A percentile compares a stretch with the other conserved stretches of the same genome.
These are phyloP conservation scores for Fusarium equiseti DNA, from an alignment of 2,329 filamentous ascomycete genomes.

Conservation along the genomic window DNA sequence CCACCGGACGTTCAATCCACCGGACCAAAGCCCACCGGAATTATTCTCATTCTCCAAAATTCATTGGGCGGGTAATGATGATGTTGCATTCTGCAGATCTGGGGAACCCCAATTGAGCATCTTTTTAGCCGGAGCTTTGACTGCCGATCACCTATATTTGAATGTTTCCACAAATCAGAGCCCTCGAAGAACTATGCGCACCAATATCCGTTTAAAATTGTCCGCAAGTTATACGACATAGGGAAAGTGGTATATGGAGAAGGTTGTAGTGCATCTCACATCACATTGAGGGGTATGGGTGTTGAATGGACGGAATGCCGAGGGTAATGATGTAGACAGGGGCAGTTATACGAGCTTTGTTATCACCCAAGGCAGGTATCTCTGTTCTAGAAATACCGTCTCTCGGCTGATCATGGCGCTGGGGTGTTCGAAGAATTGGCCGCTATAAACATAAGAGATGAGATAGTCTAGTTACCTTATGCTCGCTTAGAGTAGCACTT, in stretches of 20 bases:
- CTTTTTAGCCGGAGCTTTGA: slow-evolving; percentile 4
- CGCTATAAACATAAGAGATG: no score
- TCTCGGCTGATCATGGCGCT: no score
- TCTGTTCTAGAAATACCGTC: not conserved
- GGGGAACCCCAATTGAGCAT: slow-evolving; percentile 5
- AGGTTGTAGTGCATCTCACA: not conserved
- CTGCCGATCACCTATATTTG: not conserved
- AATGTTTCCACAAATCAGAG: slow-evolving; percentile 29
- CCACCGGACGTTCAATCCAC: not conserved
- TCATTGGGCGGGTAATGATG: slow-evolving; percentile 28
- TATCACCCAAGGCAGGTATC: no score
- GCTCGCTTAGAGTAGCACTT: no score
- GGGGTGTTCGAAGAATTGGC: no score
- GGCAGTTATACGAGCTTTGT: not conserved
- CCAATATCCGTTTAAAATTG: slow-evolving; percentile 7
- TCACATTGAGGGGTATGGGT: not conserved
- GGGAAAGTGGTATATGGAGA: not conserved
- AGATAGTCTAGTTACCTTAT: no score
- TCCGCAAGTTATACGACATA: not conserved
- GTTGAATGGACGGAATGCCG: not conserved
- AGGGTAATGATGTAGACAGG: not conserved
- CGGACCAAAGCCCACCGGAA: not conserved
- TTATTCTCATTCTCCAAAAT: not conserved
- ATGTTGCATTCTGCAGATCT: slow-evolving; percentile 35
- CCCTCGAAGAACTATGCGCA: slow-evolving; percentile 2